Percentiles rank a stretch among this genome's conserved stretches.
phyloP scores from a whole-genome alignment of 2,329 filamentous ascomycete genomes.

The Chaetomium sp. region DNA sequence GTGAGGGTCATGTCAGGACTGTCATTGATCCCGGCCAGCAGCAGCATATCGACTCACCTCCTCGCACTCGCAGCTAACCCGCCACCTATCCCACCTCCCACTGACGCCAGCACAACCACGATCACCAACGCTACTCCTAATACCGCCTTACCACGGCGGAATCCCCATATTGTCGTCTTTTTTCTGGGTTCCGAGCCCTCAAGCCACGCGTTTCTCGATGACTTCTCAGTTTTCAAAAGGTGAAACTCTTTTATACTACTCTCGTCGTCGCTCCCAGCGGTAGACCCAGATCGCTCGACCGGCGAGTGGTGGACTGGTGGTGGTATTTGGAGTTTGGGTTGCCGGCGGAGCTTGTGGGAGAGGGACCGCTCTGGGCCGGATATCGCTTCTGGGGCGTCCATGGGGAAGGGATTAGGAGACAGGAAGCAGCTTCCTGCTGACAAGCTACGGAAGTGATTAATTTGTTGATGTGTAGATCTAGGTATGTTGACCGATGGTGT shows the following conservation, averaged over 20 bases:
- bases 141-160: constrained; percentile 8
- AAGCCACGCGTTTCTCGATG: neutral
- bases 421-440: neutral
- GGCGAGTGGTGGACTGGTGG: constrained; percentile 7
- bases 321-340: constrained; percentile 9
- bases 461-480: too few relatives aligned
- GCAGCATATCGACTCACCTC: neutral
- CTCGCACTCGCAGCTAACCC: constrained; percentile 10
- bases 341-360: constrained; percentile 10
- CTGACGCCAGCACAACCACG: constrained; percentile 2
- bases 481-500: too few relatives aligned
- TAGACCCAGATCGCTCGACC: neutral
- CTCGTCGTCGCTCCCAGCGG: neutral
- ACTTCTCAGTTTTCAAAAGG: neutral
- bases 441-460: neutral
- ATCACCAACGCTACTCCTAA: constrained; percentile 4
- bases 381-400: constrained; percentile 14
- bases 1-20: neutral
- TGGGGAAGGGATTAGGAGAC: constrained; percentile 2
- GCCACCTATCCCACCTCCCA: constrained; percentile 13
- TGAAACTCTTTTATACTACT: constrained; percentile 7
- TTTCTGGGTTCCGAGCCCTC: too few relatives aligned
- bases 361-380: constrained; percentile 8
- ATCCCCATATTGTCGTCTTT: constrained; percentile 4
- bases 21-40: neutral